phyloP scores from a whole-genome alignment of 2,329 filamentous ascomycete genomes.

The Ceratocystis lukuohia region DNA sequence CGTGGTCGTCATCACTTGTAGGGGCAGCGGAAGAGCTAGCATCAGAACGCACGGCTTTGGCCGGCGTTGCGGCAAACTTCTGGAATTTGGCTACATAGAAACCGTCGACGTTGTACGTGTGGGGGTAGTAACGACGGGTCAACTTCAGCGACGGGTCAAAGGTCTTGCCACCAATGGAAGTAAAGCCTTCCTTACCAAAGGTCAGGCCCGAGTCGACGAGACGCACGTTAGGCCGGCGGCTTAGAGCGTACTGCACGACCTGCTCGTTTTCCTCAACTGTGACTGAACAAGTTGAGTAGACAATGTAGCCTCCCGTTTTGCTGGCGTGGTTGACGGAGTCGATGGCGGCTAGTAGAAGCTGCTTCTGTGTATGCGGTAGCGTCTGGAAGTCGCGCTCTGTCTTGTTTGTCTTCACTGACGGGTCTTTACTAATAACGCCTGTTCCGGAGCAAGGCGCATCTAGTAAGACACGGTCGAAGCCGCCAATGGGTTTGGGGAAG shows the following conservation, averaged over 20 bases:
- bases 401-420: slow-evolving; percentile 96
- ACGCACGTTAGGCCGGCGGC: slow-evolving; percentile 82
- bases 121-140: slow-evolving; percentile 77
- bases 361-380: slow-evolving; percentile 88
- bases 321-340: slow-evolving; percentile 85
- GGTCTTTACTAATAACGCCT: slow-evolving; percentile 93
- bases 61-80: slow-evolving; percentile 60
- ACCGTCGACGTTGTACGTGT: slow-evolving; percentile 88
- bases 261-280: slow-evolving; percentile 82
- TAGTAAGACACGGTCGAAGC: slow-evolving; percentile 86
- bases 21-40: slow-evolving; percentile 29
- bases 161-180: slow-evolving; percentile 75
- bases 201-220: slow-evolving; percentile 81
- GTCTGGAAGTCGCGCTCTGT: slow-evolving; percentile 88
- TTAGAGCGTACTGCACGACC: slow-evolving; percentile 86
- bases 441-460: slow-evolving; percentile 95
- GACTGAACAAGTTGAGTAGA: slow-evolving; percentile 93
- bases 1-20: not conserved
- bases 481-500: slow-evolving; percentile 87
- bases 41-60: slow-evolving; percentile 27
- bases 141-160: slow-evolving; percentile 77
- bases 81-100: slow-evolving; percentile 98
- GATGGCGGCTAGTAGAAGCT: slow-evolving; percentile 81
- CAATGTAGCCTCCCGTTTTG: slow-evolving; percentile 87
- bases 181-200: slow-evolving; percentile 90